Base-by-base conservation (phyloP, 805 yeast species). In the Saturnispora halmiae region DNA sequence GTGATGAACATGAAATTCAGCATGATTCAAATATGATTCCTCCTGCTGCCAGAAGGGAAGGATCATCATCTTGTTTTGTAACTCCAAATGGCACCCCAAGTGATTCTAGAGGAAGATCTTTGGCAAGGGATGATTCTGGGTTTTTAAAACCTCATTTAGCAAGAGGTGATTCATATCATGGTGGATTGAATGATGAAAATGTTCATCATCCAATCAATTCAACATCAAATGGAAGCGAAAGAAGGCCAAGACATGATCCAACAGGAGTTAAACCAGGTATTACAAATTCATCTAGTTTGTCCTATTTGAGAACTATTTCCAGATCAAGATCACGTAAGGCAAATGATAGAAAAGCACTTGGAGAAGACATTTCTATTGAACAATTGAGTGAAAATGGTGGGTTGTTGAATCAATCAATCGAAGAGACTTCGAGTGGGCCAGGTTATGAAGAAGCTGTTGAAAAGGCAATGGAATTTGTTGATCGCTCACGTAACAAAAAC, bases 121-220 rank as follows among this genome's bases (percentile, higher is more conserved):
- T 38, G 13, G 38, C 44, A 2, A 51, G 56, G 31, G 58, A 52
- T 29, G 53, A 53, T 10, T 55, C 45, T 50, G 73, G 60, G 47
- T 33, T 41, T 35, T 39, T 38, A 27, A 30, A 65, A 55, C 86
- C 87, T 1, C 84, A 80, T 59, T 65, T 82, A 51, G 88, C 90
- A 2, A 67, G 82, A 46, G 92, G 90, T 28, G 88, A 80, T 47
- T 77, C 87, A 1, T 81, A 81, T 54, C 82, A 79, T 51, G 71
- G 73, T 51, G 73, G 77, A 9, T 65, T 68, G 36, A 58, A 59
- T 13, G 71, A 68, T 35, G 67, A 68, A n/a, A 28, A 31, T 24
- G 13, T 20, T 11, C 34, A 32, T 26, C 33, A 31, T 31, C 37
- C 35, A 21, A 15, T 27, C 4, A 31, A 29, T 16, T 34, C 45